Base-by-base conservation (phyloP, 176 grass and related monocot species). In the Eremochloa ophiuroides region DNA sequence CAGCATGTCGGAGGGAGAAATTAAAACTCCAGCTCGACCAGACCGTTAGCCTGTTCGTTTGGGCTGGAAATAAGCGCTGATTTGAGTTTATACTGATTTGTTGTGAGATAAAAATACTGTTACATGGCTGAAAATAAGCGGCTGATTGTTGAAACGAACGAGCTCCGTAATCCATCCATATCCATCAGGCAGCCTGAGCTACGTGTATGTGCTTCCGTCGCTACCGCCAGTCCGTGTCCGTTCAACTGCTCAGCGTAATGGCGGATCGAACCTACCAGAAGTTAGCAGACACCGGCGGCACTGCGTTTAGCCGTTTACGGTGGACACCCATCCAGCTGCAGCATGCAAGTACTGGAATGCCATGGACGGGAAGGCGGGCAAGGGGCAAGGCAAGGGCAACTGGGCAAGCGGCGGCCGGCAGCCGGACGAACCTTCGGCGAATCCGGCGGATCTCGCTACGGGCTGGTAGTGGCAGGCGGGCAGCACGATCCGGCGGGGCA, bases 341-440 rank as follows among this genome's bases (percentile, higher is more conserved):
- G 6, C 30, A 2, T 8, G 9, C 13, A 67, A n/a, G 58, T 53
- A 26, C 33, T 8, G 5, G 22, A 48, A 48, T 78, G 80, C 86
- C 74, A 80, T 65, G 10, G 73, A 77, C 2, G 48, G 29, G 2
- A 53, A 16, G 73, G 15, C 34, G 34, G 34, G 34, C 4, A 4
- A 69, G 62, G 76, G 8, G 51, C 56, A 30, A 20, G 11, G 22
- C 51, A 10, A 43, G 11, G 12, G 20, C 51, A 55, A 20, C 46
- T 48, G 14, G 44, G 44, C 46, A 50, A 50, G 16, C 46, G 46
- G 1, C 4, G 20, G 58, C 26, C 71, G 48, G 20, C 47, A 8
- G 6, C 50, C 48, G 14, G 13, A 55, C 75, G 71, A 81, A 85
- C 6, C 82, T 85, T 89, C 87, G 25, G 31, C 41, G 82, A 62